Evolutionary conservation across 2,329 filamentous ascomycete species (phyloP), one percentile per base, ranked within the genome.

Genomic region (Pestalotiopsis sp.): DNA sequence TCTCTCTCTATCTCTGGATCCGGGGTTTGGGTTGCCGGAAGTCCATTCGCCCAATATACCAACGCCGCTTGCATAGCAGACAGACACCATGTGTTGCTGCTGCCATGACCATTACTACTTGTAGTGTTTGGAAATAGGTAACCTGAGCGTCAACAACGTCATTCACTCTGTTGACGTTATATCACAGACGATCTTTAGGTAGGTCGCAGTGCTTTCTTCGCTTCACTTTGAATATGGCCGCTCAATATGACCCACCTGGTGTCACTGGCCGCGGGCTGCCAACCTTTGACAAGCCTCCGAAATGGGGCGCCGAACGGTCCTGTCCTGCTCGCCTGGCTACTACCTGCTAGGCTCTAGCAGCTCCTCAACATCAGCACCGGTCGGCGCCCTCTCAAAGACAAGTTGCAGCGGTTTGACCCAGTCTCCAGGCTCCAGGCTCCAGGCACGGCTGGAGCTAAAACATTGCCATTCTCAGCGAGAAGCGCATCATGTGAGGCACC

Each of bases 401-500:
- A 62, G 27, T 62, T 36, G 27, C 59, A 39, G 45, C 45, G 20
- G 45, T 20, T n/a, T 52, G 7, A 52, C 45, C n/a, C 45, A 23
- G 45, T 20, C 45, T 20, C 45, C 38, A 49, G 36, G 38, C 61
- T 36, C 56, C 17, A n/a, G 7, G 56, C n/a, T 25, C 25, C 38
- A 49, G 36, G 38, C 61, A 64, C 38, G 23, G n/a, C 45, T 49
- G 39, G 63, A 66, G 45, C 41, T 66, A 49, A 38, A 45, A 61
- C 9, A 61, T 67, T 59, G 31, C 65, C 65, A 14, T 67, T 67
- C 65, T 67, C 65, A 61, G 65, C 65, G 20, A 23, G 23, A 67
- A 17, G 56, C 65, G 39, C 65, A 67, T 67, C 65, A 67, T 67
- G 65, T 67, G 65, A 67, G 65, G 65, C 65, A 45, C 20, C 25